Base-by-base conservation (phyloP, 2,329 filamentous ascomycete genomes). In the Diaporthe citri region DNA sequence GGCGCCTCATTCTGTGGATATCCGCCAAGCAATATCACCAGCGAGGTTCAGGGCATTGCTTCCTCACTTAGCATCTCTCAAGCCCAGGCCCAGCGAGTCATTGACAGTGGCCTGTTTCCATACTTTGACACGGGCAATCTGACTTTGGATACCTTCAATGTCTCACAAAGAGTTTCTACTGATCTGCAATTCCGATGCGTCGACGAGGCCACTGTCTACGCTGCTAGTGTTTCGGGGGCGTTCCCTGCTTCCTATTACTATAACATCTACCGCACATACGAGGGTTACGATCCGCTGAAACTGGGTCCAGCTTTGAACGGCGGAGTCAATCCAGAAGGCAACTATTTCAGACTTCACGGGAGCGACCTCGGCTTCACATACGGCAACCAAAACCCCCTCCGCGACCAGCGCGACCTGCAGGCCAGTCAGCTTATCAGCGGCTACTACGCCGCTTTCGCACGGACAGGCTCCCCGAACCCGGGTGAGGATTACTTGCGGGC, bases 121-220 rank as follows among this genome's bases (percentile, higher is more conserved):
- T 82, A 84, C 46, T 85, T 85, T 70, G 80, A 84, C 59, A 87
- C 86, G 0, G 86, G 87, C 4, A 90, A 90, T 66, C 74, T 87
- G 9, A 89, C 88, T 0, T 83, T 90, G 4, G 87, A 90, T 77
- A 83, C 86, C 2, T 90, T 89, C 83, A 90, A 90, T 75, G 86
- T 90, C 3, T 86, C 86, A 6, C 84, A 86, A 46, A 86, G 88
- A 15, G 83, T 90, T 39, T 85, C 87, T 3, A 90, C 88, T 4
- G 88, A 90, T 78, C 86, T 85, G 59, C 86, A 86, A 7, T 90
- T 90, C 82, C 86, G 87, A 72, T 91, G 89, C 77, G 83, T 89
- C 64, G 88, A 90, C 75, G 85, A 90, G 80, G 88, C 88, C 0
- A 90, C 88, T 2, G 84, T 88, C 9, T 90, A 88, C 75, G 86